phyloP scores from a whole-genome alignment of 2,329 filamentous ascomycete species.

The Arachnomyces sp. region DNA sequence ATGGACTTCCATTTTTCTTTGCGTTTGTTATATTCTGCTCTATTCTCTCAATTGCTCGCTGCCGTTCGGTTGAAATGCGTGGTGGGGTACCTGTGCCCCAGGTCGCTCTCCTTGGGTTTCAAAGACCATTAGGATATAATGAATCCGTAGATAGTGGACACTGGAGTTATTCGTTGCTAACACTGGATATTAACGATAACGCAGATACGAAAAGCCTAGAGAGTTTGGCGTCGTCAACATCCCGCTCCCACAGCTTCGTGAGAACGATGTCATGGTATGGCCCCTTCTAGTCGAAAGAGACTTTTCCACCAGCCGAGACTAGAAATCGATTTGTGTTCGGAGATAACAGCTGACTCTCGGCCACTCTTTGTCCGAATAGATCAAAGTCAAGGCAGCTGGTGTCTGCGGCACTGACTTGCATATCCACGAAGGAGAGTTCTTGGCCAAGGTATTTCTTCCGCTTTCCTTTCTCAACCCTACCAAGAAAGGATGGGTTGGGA shows the following conservation, averaged over 20 bases:
- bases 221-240: constrained; percentile 55
- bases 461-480: too few relatives aligned
- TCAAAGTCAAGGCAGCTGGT: constrained; percentile 62
- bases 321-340: not conserved
- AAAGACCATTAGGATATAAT: constrained; percentile 4
- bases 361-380: constrained; percentile 28
- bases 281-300: not conserved
- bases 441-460: constrained; percentile 44
- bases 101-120: not conserved
- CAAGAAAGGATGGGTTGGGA: too few relatives aligned
- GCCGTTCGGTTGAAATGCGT: not conserved
- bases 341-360: not conserved
- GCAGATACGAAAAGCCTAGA: constrained; percentile 55
- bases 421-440: constrained; percentile 60
- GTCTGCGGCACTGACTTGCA: constrained; percentile 52
- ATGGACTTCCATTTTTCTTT: too few relatives aligned
- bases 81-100: not conserved
- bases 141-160: constrained; percentile 1
- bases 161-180: not conserved
- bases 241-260: constrained; percentile 53
- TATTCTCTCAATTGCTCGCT: not conserved
- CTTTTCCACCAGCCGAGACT: not conserved
- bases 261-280: constrained; percentile 51
- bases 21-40: too few relatives aligned
- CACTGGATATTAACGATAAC: not conserved